Base-by-base conservation (phyloP, 2,329 filamentous ascomycete genomes). In the Ramichloridium luteum region DNA sequence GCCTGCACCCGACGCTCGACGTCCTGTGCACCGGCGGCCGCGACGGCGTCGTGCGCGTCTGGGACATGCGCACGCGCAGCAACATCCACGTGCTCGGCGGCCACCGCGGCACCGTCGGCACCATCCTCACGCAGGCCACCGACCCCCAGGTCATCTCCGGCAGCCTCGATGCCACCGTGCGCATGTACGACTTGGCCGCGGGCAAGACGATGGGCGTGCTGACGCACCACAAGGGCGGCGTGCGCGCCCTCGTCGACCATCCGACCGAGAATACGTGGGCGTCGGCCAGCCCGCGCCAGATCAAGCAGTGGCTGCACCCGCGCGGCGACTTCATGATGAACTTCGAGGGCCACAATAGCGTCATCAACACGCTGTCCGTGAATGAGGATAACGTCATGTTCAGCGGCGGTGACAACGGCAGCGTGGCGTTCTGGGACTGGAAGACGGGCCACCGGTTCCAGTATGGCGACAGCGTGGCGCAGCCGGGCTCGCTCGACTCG, bases 231-330 rank as follows among this genome's bases (percentile, higher is more conserved):
- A 98, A 98, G 57, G 96, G 96, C 64, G 86, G 88, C 35, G 86
- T 98, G 8, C 74, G 90, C 30, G 77, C 80, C 3, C 68, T 98
- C 9, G 74, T 83, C 8, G 70, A 79, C 3, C 90, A 98, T 53
- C 90, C 92, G 0, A 75, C 74, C 38, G 90, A 98, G 57, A 98
- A 93, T 54, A 98, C 92, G 0, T 98, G 98, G 54, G 90, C 90
- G 4, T 86, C 75, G 38, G 90, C 80, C 26, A 93, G 84, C 50
- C 86, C 88, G 0, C 80, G 81, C 14, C 86, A 81, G 54, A 94
- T 98, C 61, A 98, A 98, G 66, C 90, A 98, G 61, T 98, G 90
- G 88, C 94, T 96, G 57, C 96, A 86, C 46, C 92, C 92, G 2
- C 85, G 94, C 54, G 92, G 88, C 22, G 84, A 84, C 11, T 96